Percentiles rank a stretch among this genome's conserved stretches.
Evolutionary conservation across 2,329 filamentous ascomycete genomes (phyloP).

Genomic region (Thyridium curvatum): DNA sequence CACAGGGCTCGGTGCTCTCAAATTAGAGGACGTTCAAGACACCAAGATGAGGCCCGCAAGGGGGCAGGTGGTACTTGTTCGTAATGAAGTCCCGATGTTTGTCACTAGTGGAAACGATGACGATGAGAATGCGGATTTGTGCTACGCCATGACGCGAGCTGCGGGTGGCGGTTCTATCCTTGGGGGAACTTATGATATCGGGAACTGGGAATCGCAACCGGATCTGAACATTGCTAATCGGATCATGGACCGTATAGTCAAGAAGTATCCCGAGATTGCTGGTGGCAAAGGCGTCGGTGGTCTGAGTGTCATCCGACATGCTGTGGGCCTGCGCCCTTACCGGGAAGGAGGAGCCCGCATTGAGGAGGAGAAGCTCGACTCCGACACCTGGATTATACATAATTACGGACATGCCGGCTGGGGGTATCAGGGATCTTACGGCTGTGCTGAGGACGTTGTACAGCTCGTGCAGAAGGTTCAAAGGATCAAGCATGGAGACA

Average conservation of each 20-base stretch:
- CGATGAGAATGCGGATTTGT: constrained; percentile 49
- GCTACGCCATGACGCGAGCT: constrained; percentile 80
- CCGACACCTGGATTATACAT: constrained; percentile 61
- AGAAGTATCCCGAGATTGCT: constrained; percentile 56
- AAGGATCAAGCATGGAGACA: constrained; percentile 6
- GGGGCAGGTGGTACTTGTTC: constrained; percentile 77
- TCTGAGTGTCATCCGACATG: constrained; percentile 71
- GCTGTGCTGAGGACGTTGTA: constrained; percentile 61
- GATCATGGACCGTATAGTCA: constrained; percentile 75
- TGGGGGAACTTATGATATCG: constrained; percentile 75
- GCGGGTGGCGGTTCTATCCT: constrained; percentile 73
- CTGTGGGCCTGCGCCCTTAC: constrained; percentile 73
- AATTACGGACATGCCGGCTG: constrained; percentile 77
- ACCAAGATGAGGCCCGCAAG: constrained; percentile 65
- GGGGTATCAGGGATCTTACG: constrained; percentile 67
- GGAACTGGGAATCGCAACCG: constrained; percentile 71
- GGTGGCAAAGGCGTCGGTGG: constrained; percentile 65
- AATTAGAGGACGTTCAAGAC: constrained; percentile 78
- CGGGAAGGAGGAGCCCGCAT: constrained; percentile 68
- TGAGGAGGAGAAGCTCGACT: constrained; percentile 62
- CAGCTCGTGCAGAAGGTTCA: constrained; percentile 59
- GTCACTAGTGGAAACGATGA: constrained; percentile 68
- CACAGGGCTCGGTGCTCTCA: constrained; percentile 69
- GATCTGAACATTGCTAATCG: constrained; percentile 72
- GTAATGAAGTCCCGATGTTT: constrained; percentile 72